These are phyloP conservation scores for Exophiala viscosa DNA, from an alignment of 2,329 filamentous ascomycete species.

Conservation along the genomic window DNA sequence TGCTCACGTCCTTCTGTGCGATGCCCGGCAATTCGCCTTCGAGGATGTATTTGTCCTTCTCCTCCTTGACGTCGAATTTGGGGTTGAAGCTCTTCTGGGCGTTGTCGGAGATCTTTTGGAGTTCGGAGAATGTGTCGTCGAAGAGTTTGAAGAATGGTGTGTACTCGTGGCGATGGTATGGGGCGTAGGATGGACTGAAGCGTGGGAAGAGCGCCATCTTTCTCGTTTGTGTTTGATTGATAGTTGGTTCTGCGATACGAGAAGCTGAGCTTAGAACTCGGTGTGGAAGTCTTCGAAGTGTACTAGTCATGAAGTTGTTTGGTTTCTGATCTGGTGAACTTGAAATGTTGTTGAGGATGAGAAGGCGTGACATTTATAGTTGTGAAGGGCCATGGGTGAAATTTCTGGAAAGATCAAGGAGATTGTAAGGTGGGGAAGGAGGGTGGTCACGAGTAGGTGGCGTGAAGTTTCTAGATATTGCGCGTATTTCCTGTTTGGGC, in stretches of 20 bases:
- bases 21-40: constrained; percentile 51
- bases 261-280: constrained; percentile 5
- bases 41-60: constrained; percentile 42
- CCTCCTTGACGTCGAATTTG: constrained; percentile 47
- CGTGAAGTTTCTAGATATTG: constrained; percentile 17
- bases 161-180: constrained; percentile 16
- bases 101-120: constrained; percentile 26
- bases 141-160: constrained; percentile 26
- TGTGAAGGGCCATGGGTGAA: constrained; percentile 7
- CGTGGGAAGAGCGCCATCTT: constrained; percentile 25
- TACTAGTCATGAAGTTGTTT: constrained; percentile 15
- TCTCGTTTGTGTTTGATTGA: constrained; percentile 8
- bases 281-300: constrained; percentile 16
- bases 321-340: constrained; percentile 10
- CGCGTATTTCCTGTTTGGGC: constrained; percentile 3
- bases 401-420: constrained; percentile 5
- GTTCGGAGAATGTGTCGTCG: constrained; percentile 28
- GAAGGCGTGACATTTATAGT: constrained; percentile 9
- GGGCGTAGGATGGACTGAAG: constrained; percentile 14
- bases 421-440: background rate
- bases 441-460: background rate
- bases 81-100: constrained; percentile 36
- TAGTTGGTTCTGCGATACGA: constrained; percentile 6
- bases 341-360: background rate
- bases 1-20: constrained; percentile 43